Evolutionary conservation across 495 filamentous ascomycete genomes (phyloP).

Genomic region (Penicillium chermesinum): DNA sequence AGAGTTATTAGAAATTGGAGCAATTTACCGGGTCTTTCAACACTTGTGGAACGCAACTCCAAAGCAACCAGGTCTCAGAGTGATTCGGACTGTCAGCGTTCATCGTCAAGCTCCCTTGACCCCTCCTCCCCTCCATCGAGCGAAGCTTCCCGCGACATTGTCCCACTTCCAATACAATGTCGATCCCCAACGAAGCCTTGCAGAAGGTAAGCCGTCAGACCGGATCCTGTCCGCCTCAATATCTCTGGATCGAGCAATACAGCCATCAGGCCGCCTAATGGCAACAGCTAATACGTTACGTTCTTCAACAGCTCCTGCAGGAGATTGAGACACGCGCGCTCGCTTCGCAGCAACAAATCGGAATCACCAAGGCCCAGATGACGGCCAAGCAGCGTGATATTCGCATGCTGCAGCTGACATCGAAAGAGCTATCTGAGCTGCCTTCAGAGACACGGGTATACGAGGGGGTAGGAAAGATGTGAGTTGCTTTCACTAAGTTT

Average conservation of each 20-base stretch:
- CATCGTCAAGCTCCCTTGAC: not conserved
- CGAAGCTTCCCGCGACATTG: slow-evolving; percentile 2
- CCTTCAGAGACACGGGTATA: slow-evolving; percentile 81
- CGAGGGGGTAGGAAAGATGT: slow-evolving; percentile 97
- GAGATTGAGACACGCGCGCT: slow-evolving; percentile 90
- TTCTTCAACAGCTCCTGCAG: slow-evolving; percentile 68
- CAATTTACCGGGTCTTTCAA: too few relatives aligned
- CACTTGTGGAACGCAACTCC: too few relatives aligned
- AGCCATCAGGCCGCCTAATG: too few relatives aligned
- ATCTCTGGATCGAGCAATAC: too few relatives aligned
- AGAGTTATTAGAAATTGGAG: too few relatives aligned
- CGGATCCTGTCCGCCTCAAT: too few relatives aligned
- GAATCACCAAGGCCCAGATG: slow-evolving; percentile 79
- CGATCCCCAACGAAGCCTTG: slow-evolving; percentile 90
- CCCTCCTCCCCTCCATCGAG: slow-evolving; percentile 3
- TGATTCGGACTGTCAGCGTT: too few relatives aligned
- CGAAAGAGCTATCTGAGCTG: slow-evolving; percentile 70
- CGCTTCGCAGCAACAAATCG: slow-evolving; percentile 86
- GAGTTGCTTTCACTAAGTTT: slow-evolving; percentile 32
- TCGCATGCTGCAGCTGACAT: slow-evolving; percentile 82
- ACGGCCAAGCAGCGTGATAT: slow-evolving; percentile 82
- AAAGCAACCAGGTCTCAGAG: too few relatives aligned
- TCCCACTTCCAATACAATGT: slow-evolving; percentile 55
- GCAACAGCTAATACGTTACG: slow-evolving; percentile 7
- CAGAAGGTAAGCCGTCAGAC: slow-evolving; percentile 64